phyloP scores from a whole-genome alignment of 805 yeast species.

The Wickerhamiella australiensis region DNA sequence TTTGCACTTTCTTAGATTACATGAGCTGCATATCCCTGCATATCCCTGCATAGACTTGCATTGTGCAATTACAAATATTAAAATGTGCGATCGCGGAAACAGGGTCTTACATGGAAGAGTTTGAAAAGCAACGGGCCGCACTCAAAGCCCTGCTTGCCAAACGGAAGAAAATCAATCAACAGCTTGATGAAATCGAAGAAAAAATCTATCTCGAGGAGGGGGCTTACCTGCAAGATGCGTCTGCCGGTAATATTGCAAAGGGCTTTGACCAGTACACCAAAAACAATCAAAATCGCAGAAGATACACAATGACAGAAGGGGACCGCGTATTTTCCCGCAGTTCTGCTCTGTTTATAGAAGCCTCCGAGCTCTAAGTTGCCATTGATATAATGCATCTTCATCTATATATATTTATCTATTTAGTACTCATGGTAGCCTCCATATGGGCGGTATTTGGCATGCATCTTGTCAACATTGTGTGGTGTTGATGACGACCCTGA shows the following conservation, averaged over 20 bases:
- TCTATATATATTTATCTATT: neutral
- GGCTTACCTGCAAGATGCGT: constrained; percentile 59
- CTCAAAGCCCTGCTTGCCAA: constrained; percentile 50
- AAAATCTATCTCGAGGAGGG: constrained; percentile 67
- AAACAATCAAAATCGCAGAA: constrained; percentile 36
- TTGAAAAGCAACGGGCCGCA: constrained; percentile 53
- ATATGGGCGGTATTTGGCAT: constrained; percentile 7
- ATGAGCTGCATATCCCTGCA: too few relatives aligned
- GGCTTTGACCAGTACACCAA: constrained; percentile 80
- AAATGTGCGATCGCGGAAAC: too few relatives aligned
- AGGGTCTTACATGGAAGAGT: constrained; percentile 35
- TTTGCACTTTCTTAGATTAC: too few relatives aligned
- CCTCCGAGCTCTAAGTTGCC: neutral
- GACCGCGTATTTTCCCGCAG: constrained; percentile 74
- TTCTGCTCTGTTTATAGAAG: constrained; percentile 53
- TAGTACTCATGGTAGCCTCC: constrained; percentile 2
- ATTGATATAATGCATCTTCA: neutral
- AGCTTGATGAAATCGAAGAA: constrained; percentile 52
- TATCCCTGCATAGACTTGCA: too few relatives aligned
- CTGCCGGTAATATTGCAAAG: constrained; percentile 70
- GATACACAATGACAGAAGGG: constrained; percentile 43
- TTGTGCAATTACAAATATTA: too few relatives aligned
- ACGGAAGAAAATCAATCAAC: constrained; percentile 47
- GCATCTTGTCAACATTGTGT: constrained; percentile 1
- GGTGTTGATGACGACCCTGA: neutral